Conservation (phyloP, 495 filamentous ascomycete genomes). For the Hyaloscypha bicolor region DNA sequence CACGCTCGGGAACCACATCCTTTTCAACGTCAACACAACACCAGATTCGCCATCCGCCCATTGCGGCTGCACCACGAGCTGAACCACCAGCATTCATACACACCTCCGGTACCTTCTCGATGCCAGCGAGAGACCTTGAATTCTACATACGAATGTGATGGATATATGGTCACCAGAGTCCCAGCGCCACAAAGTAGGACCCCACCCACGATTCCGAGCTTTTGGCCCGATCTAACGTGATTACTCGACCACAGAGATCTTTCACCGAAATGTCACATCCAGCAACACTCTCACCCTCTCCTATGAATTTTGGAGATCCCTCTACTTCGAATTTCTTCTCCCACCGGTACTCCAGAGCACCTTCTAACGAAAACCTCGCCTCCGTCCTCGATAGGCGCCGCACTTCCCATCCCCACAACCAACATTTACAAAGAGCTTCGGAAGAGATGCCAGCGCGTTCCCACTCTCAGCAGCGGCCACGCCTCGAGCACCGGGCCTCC, state of each 20-base stretch:
- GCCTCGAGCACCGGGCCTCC: constrained; percentile 32
- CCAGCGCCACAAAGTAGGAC: constrained; percentile 29
- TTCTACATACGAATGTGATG: constrained; percentile 15
- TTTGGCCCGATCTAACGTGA: constrained; percentile 21
- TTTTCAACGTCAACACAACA: constrained; percentile 13
- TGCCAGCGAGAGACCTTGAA: background rate
- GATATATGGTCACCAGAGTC: constrained; percentile 24
- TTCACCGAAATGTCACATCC: constrained; percentile 32
- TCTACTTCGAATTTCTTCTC: constrained; percentile 19
- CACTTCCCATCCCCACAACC: constrained; percentile 34
- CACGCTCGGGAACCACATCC: constrained; percentile 4
- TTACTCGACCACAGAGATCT: constrained; percentile 22
- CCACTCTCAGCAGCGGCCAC: constrained; percentile 26
- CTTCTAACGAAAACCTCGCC: constrained; percentile 29
- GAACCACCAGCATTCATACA: constrained; percentile 1
- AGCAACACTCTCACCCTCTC: constrained; percentile 31
- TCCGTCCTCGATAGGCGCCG: constrained; percentile 29
- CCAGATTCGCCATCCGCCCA: constrained; percentile 11
- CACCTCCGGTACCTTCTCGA: background rate
- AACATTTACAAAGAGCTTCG: constrained; percentile 23
- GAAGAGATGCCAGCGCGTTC: constrained; percentile 24
- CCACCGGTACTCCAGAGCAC: constrained; percentile 12
- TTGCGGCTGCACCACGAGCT: constrained; percentile 3
- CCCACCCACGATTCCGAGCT: constrained; percentile 3
- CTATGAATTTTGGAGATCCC: constrained; percentile 27